A percentile compares a stretch with the other conserved stretches of the same genome.
phyloP scores from a whole-genome alignment of 1,284 basidiomycete species.

The Vanrija humicola region DNA sequence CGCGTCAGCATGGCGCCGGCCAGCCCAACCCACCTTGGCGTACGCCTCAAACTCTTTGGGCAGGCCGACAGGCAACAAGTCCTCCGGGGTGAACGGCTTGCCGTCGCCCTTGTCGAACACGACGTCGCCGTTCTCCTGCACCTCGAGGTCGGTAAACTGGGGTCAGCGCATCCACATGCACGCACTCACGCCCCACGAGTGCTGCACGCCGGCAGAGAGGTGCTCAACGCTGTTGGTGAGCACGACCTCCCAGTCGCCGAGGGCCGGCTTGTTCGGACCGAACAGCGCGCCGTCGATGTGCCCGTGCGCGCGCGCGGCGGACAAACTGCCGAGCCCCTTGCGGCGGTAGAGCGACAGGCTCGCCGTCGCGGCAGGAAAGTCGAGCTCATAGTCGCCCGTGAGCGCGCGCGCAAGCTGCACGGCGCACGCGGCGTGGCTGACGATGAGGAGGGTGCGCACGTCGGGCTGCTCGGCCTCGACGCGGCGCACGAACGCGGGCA shows the following conservation, averaged over 20 bases:
- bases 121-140: conserved; percentile 9
- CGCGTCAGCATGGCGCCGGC: too few species aligned
- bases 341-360: conserved; percentile 1
- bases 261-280: conserved; percentile 1
- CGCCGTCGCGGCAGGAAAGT: background rate
- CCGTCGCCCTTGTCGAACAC: conserved; percentile 9
- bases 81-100: conserved; percentile 4
- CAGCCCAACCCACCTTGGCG: too few species aligned
- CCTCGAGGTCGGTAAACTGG: conserved; percentile 17
- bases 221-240: conserved; percentile 18
- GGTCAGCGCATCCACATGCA: background rate
- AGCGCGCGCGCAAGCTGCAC: conserved; percentile 24
- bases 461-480: conserved; percentile 23
- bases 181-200: conserved; percentile 23
- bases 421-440: conserved; percentile 46
- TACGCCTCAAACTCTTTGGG: conserved; percentile 4
- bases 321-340: conserved; percentile 16
- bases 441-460: conserved; percentile 37
- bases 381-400: conserved; percentile 33
- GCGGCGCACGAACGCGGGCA: conserved; percentile 6
- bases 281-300: conserved; percentile 7
- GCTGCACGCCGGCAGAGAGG: conserved; percentile 20
- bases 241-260: conserved; percentile 1
- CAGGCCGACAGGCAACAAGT: conserved; percentile 19
- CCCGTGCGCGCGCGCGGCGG: conserved; percentile 20